phyloP scores from a whole-genome alignment of 2,329 filamentous ascomycete species.

The Diaporthe capsici region DNA sequence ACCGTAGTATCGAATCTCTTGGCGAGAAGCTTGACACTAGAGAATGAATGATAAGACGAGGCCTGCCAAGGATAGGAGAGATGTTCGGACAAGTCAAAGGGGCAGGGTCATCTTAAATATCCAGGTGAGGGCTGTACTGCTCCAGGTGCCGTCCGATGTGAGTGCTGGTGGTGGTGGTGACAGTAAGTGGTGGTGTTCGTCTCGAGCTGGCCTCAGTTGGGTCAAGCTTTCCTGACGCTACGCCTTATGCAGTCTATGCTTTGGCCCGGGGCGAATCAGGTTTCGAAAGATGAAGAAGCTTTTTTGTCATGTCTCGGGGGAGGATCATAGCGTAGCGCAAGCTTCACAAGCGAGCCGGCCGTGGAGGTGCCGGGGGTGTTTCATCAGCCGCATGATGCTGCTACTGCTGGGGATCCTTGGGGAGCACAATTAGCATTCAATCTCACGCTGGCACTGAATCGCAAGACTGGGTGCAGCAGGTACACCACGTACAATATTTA shows the following conservation, averaged over 20 bases:
- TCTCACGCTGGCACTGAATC: not conserved
- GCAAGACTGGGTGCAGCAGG: not conserved
- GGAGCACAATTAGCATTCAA: not conserved
- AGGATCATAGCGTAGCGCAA: slow-evolving; percentile 20
- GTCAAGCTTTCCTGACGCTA: slow-evolving; percentile 13
- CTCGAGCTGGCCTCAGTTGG: not conserved
- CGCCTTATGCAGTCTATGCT: not conserved
- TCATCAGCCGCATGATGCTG: not conserved
- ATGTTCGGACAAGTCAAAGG: not conserved
- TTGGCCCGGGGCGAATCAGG: not conserved
- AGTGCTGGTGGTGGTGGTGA: not conserved
- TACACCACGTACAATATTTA: not conserved
- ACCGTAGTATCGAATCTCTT: not conserved
- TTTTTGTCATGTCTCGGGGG: not conserved
- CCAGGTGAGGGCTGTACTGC: not conserved
- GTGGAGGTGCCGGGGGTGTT: not conserved
- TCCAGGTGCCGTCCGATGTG: slow-evolving; percentile 3
- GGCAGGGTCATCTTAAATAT: not conserved
- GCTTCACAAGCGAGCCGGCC: not conserved
- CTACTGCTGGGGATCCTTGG: not conserved
- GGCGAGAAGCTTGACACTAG: not conserved
- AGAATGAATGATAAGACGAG: not conserved
- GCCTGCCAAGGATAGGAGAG: not conserved
- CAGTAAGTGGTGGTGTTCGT: not conserved
- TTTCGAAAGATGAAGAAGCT: slow-evolving; percentile 14